A percentile compares a stretch with the other conserved stretches of the same genome.
Conservation (phyloP, 1,284 basidiomycete genomes). For the Pisolithus thermaeus region DNA sequence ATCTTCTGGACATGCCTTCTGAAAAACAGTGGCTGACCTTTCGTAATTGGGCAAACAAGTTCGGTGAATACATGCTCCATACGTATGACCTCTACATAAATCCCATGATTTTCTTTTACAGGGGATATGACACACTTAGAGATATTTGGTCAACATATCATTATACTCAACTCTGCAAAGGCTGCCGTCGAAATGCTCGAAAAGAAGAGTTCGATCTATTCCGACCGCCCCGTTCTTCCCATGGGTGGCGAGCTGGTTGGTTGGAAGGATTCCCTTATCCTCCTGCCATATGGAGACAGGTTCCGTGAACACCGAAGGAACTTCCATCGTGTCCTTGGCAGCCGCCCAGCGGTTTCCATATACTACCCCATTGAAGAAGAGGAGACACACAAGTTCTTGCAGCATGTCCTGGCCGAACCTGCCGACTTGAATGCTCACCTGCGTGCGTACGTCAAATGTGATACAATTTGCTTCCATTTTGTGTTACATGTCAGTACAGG, state of each 20-base stretch:
- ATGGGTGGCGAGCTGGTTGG: conserved; percentile 26
- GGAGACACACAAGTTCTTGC: conserved; percentile 21
- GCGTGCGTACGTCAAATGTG: conserved; percentile 20
- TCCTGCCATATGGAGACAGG: conserved; percentile 15
- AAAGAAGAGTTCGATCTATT: conserved; percentile 22
- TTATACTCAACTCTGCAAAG: conserved; percentile 21
- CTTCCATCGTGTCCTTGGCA: conserved; percentile 26
- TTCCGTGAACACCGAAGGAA: conserved; percentile 16
- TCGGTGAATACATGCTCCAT: conserved; percentile 32
- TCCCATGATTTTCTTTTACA: conserved; percentile 24
- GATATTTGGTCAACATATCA: conserved; percentile 14
- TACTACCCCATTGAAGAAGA: conserved; percentile 21
- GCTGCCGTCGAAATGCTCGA: conserved; percentile 21
- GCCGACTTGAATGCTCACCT: conserved; percentile 13
- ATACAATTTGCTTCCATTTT: background rate
- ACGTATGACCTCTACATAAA: conserved; percentile 17
- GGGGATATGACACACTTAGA: conserved; percentile 20
- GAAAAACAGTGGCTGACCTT: conserved; percentile 38
- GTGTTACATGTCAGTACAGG: conserved; percentile 3
- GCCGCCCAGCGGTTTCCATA: conserved; percentile 8
- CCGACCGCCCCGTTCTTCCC: conserved; percentile 16
- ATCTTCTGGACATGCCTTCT: no score
- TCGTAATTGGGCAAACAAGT: conserved; percentile 39
- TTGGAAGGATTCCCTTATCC: conserved; percentile 6
- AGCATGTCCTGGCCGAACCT: conserved; percentile 16